Evolutionary conservation across 441 rosid species (phyloP).

Genomic region (Omphalea diandra): DNA sequence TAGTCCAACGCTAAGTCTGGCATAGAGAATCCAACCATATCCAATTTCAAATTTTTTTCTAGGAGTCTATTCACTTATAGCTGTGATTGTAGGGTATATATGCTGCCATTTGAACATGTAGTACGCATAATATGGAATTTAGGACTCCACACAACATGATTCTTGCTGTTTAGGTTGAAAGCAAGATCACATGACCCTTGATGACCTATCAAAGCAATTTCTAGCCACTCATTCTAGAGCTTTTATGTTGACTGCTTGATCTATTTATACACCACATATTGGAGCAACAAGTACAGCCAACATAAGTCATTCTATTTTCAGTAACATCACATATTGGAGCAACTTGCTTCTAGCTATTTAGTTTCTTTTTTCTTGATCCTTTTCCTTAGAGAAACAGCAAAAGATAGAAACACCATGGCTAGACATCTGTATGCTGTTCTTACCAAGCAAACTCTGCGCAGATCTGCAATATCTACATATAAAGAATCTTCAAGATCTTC

Average conservation of each 20-base stretch:
- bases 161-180: slow-evolving; percentile 19
- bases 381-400: too few species aligned
- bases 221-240: slow-evolving; percentile 12
- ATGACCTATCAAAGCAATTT: slow-evolving; percentile 21
- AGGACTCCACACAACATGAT: not conserved
- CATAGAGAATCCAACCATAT: not conserved
- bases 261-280: slow-evolving; percentile 20
- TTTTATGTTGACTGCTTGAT: not conserved
- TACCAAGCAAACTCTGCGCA: slow-evolving; percentile 23
- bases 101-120: not conserved
- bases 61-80: not conserved
- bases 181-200: slow-evolving; percentile 35
- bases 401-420: not conserved
- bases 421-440: not conserved
- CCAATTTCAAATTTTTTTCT: not conserved
- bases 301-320: not conserved
- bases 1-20: too few species aligned
- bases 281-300: not conserved
- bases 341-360: too few species aligned
- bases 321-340: not conserved
- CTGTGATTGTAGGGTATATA: not conserved
- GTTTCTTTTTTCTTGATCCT: not conserved
- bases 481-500: slow-evolving; percentile 5
- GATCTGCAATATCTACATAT: slow-evolving; percentile 1
- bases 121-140: not conserved